phyloP scores from a whole-genome alignment of 257 asterid species.

The Handroanthus guayacan region DNA sequence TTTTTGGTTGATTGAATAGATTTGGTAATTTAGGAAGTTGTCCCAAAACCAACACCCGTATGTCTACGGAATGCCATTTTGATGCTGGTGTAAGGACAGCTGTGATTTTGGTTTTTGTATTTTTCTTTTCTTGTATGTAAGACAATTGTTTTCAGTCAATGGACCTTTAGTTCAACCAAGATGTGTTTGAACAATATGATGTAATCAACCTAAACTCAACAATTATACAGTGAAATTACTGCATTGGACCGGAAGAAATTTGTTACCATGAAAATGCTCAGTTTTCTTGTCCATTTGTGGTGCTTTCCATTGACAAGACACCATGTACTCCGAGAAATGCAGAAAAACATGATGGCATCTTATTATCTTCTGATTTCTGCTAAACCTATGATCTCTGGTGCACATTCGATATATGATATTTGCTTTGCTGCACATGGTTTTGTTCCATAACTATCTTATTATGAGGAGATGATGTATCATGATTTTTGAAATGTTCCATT shows the following conservation, averaged over 20 bases:
- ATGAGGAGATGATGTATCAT: background rate
- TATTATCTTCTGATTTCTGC: background rate
- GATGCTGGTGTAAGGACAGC: background rate
- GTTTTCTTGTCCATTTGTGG: background rate
- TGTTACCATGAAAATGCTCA: background rate
- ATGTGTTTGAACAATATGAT: constrained; percentile 12
- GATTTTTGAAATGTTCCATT: background rate
- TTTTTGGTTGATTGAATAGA: background rate
- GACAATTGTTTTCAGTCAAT: constrained; percentile 8
- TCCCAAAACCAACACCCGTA: too few relatives aligned
- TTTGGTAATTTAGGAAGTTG: constrained; percentile 18
- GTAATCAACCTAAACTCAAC: background rate
- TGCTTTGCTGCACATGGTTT: constrained; percentile 9
- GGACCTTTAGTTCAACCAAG: background rate
- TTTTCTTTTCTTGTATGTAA: background rate
- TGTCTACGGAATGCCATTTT: background rate
- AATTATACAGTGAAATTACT: constrained; percentile 9
- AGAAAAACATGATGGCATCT: background rate
- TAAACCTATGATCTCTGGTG: background rate
- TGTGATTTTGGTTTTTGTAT: constrained; percentile 7
- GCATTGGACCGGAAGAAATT: constrained; percentile 5
- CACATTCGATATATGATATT: background rate
- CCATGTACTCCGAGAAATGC: background rate
- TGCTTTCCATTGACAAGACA: background rate
- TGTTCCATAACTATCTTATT: constrained; percentile 7